Evolutionary conservation across 2,329 filamentous ascomycete genomes (phyloP).

Genomic region (Tolypocladium nubicola): DNA sequence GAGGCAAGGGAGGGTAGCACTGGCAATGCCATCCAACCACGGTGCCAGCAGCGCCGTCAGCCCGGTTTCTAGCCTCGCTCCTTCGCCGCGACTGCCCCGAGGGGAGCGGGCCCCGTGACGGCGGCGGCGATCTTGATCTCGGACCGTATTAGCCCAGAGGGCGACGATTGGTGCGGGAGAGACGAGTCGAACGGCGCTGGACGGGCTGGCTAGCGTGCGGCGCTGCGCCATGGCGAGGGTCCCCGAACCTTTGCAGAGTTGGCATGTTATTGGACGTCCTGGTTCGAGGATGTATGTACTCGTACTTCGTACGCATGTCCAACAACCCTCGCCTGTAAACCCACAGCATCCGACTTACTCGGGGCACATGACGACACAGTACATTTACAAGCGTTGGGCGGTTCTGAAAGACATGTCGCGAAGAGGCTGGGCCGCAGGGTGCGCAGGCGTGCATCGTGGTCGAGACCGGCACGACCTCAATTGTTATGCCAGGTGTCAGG

Average conservation of each 20-base stretch:
- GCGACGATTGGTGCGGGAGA: background rate
- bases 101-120: background rate
- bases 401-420: background rate
- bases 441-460: background rate
- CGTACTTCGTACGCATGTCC: too few relatives aligned
- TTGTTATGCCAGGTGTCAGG: background rate
- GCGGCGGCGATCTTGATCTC: background rate
- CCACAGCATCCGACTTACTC: too few relatives aligned
- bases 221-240: background rate
- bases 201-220: background rate
- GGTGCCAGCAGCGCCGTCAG: background rate
- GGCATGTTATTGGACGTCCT: background rate
- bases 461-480: background rate
- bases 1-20: background rate
- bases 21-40: background rate
- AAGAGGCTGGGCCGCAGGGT: background rate
- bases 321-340: too few relatives aligned
- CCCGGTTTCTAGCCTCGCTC: background rate
- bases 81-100: background rate
- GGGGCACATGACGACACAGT: background rate
- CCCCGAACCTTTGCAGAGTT: background rate
- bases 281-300: background rate
- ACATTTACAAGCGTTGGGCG: background rate
- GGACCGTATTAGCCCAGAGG: background rate
- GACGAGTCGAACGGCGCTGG: background rate